Evolutionary conservation across 345 rosid species (phyloP), one percentile per base, ranked within the genome.

Genomic region (Brassica incana): DNA sequence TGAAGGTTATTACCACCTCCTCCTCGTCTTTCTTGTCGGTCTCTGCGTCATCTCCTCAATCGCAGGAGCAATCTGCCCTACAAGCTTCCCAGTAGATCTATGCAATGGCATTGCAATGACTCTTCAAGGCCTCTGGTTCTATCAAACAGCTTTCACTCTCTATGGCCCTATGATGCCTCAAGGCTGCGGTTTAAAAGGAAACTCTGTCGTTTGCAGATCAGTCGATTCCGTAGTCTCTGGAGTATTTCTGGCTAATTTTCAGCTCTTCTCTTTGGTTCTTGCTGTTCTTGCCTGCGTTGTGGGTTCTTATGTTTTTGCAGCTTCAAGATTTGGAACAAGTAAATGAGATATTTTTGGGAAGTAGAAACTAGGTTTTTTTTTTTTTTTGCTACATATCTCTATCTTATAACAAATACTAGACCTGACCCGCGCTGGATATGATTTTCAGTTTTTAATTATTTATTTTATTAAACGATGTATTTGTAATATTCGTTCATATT

Each of bases 91-190:
- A 1, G 75, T 89, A 50, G 98, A 95, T 85, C 77, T 92, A 59
- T 85, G 90, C 69, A 81, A 78, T 25, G 97, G 93, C 74, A 86
- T 90, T 63, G 95, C 93, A 33, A 87, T 92, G 69, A 89, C 96
- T 27, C 91, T 95, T 25, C 99, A 95, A 80, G 99, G 99, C 74
- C 91, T 95, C 27, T 95, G 99, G 99, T 95, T 95, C 84, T 92
- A 92, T 72, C 99, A 92, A 82, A 92, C 99, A 3, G 98, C 98
- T 78, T 92, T 95, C 85, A 87, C 89, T 71, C 94, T 95, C 27
- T 95, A 95, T 65, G 99, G 99, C 43, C 91, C 96, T 73, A 91
- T 89, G 96, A 90, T 91, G 93, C 99, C 97, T 0, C 84, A 87
- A 48, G 98, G 99, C 5, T 95, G 97, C 79, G 71, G 5, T 69